phyloP scores from a whole-genome alignment of 140 eudicot species.

The Cichorium intybus region DNA sequence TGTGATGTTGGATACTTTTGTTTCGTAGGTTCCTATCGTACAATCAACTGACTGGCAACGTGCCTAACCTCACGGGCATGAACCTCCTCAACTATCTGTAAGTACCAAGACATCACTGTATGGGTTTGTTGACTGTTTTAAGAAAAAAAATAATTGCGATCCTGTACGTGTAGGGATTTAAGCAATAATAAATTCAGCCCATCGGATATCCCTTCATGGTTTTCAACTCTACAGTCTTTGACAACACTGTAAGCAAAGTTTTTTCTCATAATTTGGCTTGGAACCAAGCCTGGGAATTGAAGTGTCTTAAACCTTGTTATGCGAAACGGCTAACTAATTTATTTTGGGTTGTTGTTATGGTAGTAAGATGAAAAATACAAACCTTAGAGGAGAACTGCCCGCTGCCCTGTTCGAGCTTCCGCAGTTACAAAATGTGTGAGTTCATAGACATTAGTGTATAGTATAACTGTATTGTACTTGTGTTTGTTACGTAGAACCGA shows the following conservation, averaged over 20 bases:
- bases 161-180: constrained; percentile 47
- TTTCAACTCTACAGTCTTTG: constrained; percentile 54
- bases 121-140: background rate
- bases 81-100: constrained; percentile 60
- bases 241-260: constrained; percentile 60
- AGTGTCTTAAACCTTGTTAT: background rate
- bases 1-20: background rate
- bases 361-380: constrained; percentile 41
- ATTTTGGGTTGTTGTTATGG: background rate
- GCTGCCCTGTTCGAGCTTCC: constrained; percentile 42
- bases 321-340: background rate
- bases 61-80: constrained; percentile 71
- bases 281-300: background rate
- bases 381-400: constrained; percentile 37
- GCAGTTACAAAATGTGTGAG: constrained; percentile 60
- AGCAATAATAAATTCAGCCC: constrained; percentile 74
- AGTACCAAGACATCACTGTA: constrained; percentile 21
- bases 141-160: background rate
- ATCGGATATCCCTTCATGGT: constrained; percentile 58
- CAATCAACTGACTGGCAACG: constrained; percentile 50
- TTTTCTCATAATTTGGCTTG: background rate
- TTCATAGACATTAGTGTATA: constrained; percentile 14
- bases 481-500: background rate
- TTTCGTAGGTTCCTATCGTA: constrained; percentile 44
- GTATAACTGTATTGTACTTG: too few relatives aligned